Base-by-base conservation (phyloP, 2,329 filamentous ascomycete genomes). In the Ophiocordyceps robertsii region DNA sequence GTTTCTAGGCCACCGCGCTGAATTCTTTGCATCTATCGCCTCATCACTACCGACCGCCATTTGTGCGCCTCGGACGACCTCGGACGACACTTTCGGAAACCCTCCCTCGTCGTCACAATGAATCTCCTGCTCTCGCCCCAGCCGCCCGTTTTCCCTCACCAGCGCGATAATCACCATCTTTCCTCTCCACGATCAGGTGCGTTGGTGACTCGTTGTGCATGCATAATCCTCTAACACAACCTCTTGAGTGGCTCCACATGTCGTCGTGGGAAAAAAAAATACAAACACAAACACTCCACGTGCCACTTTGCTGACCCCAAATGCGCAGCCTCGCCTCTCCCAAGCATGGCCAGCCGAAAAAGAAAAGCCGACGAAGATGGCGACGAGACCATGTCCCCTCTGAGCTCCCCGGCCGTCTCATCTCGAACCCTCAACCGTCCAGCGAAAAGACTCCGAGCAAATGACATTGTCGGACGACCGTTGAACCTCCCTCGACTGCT, bases 381-480 rank as follows among this genome's bases (percentile, higher is more conserved):
- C 31, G 86, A 88, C 57, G 95, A 96, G 86, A 87, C 83, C 46
- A 81, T 90, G 54, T 95, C 90, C 32, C 89, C 90, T 7, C 75
- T 77, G 46, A 80, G 75, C 62, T 95, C 90, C 33, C 88, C 90
- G 39, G 82, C 84, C 47, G 73, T 84, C 45, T 69, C 81, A 51
- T 68, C 78, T 49, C 77, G 86, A 54, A 69, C 79, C 44, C 75
- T 93, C 27, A 68, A 76, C 42, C 68, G 82, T 49, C 73, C 76
- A 14, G 70, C 77, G 40, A 86, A 84, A 58, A 82, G 74, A 57
- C 58, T 67, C 37, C 68, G 77, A 53, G 67, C 68, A 13, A 72
- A 80, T 51, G 88, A 93, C 52, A 61, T 87, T 46, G 59, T 64
- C 38, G 75, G 74, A n/a, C 68, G 73, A 24, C 72, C 72, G 16